A percentile compares a stretch with the other conserved stretches of the same genome.
Conservation (phyloP, 2,329 filamentous ascomycete genomes). For the Colletotrichum sp. region DNA sequence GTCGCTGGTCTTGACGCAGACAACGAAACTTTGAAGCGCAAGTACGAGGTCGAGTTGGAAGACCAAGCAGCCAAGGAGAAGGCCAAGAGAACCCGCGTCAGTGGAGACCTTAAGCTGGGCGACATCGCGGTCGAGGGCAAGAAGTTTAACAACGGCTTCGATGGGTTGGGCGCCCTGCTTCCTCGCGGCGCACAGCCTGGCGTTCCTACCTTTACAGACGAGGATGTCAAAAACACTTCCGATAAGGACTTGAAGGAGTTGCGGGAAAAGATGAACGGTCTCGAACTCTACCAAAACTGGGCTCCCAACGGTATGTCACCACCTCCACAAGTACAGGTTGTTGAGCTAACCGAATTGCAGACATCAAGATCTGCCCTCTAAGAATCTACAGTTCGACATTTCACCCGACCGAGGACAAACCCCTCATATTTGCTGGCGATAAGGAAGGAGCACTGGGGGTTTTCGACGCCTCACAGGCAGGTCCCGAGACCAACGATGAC, state of each 20-base stretch:
- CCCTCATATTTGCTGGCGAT: slow-evolving; percentile 90
- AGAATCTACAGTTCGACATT: slow-evolving; percentile 87
- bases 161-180: slow-evolving; percentile 67
- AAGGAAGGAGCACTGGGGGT: slow-evolving; percentile 91
- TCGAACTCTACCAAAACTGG: slow-evolving; percentile 85
- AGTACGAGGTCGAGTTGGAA: slow-evolving; percentile 55
- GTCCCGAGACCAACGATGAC: slow-evolving; percentile 60
- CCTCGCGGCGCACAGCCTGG: slow-evolving; percentile 77
- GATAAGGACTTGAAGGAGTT: slow-evolving; percentile 77
- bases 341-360: slow-evolving; percentile 42
- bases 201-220: slow-evolving; percentile 83
- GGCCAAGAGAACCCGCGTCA: slow-evolving; percentile 63
- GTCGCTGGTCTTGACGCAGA: slow-evolving; percentile 61
- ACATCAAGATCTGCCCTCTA: slow-evolving; percentile 91
- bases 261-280: slow-evolving; percentile 75
- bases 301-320: slow-evolving; percentile 71
- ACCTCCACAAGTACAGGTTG: neutral
- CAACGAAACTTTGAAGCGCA: slow-evolving; percentile 51
- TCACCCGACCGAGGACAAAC: slow-evolving; percentile 85
- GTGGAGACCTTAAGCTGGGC: slow-evolving; percentile 69
- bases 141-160: slow-evolving; percentile 72
- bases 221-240: slow-evolving; percentile 80
- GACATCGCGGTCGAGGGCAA: slow-evolving; percentile 83
- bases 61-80: slow-evolving; percentile 44
- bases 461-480: slow-evolving; percentile 83